These are phyloP conservation scores for Acacia pycnantha DNA, from an alignment of 331 rosid species.

Conservation along the genomic window DNA sequence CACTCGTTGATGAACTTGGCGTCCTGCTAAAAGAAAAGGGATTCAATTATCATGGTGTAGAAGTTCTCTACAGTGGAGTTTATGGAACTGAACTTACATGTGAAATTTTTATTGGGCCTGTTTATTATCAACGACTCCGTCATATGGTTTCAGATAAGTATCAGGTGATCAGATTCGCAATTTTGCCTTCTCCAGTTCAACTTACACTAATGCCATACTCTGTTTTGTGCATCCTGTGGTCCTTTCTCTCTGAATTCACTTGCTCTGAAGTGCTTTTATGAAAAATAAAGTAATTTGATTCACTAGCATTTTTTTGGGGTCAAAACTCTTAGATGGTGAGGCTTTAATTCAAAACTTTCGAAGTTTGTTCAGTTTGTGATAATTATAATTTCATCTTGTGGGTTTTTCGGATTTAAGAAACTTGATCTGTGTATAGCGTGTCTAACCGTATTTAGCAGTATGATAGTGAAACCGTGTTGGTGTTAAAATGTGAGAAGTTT, in stretches of 20 bases:
- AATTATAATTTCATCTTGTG: not conserved
- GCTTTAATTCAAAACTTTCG: not conserved
- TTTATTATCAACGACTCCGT: slow-evolving; percentile 91
- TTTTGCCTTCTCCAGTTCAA: slow-evolving; percentile 4
- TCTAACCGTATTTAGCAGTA: too few species aligned
- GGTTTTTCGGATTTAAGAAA: not conserved
- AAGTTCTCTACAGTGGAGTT: slow-evolving; percentile 91
- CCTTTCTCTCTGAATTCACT: not conserved
- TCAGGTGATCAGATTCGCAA: slow-evolving; percentile 56
- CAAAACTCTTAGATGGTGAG: not conserved
- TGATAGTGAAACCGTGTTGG: too few species aligned
- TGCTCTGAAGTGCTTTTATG: not conserved
- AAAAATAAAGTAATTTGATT: not conserved
- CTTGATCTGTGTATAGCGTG: not conserved
- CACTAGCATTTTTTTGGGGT: not conserved
- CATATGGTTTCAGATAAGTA: slow-evolving; percentile 99
- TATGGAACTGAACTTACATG: slow-evolving; percentile 89
- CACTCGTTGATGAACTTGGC: slow-evolving; percentile 93
- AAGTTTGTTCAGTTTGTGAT: not conserved
- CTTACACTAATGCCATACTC: not conserved
- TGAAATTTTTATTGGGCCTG: slow-evolving; percentile 94
- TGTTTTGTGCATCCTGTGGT: not conserved
- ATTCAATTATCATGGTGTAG: slow-evolving; percentile 89
- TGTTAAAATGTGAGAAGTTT: too few species aligned
- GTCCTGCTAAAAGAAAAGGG: slow-evolving; percentile 69